A percentile compares a stretch with the other conserved stretches of the same genome.
These are phyloP conservation scores for Fusarium nanum DNA, from an alignment of 2,329 filamentous ascomycete species.

Conservation along the genomic window DNA sequence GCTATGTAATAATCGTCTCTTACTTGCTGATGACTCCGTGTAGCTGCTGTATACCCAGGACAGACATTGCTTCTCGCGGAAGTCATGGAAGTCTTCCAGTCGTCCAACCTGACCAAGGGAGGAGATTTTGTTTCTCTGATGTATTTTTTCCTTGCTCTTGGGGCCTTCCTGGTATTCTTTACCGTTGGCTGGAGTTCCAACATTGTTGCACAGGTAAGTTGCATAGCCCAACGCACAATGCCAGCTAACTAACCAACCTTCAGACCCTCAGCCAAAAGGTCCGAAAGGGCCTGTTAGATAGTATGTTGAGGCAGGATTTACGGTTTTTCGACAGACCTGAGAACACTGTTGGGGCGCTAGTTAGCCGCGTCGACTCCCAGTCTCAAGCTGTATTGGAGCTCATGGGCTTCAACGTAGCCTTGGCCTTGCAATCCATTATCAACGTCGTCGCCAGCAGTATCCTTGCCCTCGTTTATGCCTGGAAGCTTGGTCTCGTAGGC, in stretches of 20 bases:
- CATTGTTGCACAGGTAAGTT: constrained; percentile 23
- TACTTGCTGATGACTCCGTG: neutral
- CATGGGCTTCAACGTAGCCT: constrained; percentile 55
- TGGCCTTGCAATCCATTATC: constrained; percentile 52
- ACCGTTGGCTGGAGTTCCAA: constrained; percentile 52
- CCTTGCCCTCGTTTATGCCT: constrained; percentile 57
- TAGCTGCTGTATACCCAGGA: constrained; percentile 47
- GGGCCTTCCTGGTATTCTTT: constrained; percentile 57
- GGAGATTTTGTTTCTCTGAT: constrained; percentile 66
- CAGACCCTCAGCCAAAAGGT: neutral
- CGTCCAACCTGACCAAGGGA: constrained; percentile 40
- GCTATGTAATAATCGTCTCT: neutral
- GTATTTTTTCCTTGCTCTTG: constrained; percentile 63
- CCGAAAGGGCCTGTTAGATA: neutral
- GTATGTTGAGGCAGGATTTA: constrained; percentile 49
- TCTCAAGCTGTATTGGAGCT: constrained; percentile 54
- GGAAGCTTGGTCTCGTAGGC: constrained; percentile 61
- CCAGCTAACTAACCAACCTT: neutral
- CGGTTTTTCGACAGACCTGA: constrained; percentile 56
- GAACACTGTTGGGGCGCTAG: constrained; percentile 53
- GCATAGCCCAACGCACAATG: rapidly evolving
- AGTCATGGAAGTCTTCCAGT: constrained; percentile 52
- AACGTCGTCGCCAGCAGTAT: constrained; percentile 53
- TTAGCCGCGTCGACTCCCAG: constrained; percentile 51
- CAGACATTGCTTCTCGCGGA: constrained; percentile 56